Percentiles rank a stretch among this genome's conserved stretches.
Conservation (phyloP, 129 eudicot genomes). For the Dittrichia graveolens region DNA sequence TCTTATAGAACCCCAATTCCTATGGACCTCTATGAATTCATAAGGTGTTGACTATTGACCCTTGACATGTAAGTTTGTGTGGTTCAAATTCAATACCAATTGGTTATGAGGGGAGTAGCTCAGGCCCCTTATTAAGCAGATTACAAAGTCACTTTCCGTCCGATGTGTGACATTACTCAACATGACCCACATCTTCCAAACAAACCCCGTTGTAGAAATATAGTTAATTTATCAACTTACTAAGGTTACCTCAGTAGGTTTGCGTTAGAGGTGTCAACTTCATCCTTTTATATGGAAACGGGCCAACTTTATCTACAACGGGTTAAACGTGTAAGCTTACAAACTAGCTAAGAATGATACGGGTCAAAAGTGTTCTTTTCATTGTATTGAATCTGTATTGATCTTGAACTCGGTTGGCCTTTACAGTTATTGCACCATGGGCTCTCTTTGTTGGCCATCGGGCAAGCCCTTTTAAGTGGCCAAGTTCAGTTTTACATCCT, state of each 20-base stretch:
- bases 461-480: slow-evolving; percentile 64
- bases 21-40: not conserved
- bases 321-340: not conserved
- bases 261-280: not conserved
- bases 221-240: not conserved
- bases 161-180: too few relatives aligned
- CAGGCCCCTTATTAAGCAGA: too few relatives aligned
- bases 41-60: not conserved
- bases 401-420: not conserved
- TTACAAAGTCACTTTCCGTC: too few relatives aligned
- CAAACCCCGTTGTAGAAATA: not conserved
- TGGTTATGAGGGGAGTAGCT: too few relatives aligned
- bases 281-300: not conserved
- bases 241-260: not conserved
- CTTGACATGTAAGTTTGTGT: too few relatives aligned
- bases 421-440: slow-evolving; percentile 72
- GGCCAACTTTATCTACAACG: not conserved
- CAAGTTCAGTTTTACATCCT: slow-evolving; percentile 69
- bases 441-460: slow-evolving; percentile 59
- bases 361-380: not conserved
- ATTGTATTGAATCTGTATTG: not conserved
- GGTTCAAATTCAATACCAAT: too few relatives aligned
- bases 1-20: too few relatives aligned
- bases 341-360: too few relatives aligned
- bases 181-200: not conserved